phyloP scores from a whole-genome alignment of 495 filamentous ascomycete genomes.

The Penicillium maclennaniae region DNA sequence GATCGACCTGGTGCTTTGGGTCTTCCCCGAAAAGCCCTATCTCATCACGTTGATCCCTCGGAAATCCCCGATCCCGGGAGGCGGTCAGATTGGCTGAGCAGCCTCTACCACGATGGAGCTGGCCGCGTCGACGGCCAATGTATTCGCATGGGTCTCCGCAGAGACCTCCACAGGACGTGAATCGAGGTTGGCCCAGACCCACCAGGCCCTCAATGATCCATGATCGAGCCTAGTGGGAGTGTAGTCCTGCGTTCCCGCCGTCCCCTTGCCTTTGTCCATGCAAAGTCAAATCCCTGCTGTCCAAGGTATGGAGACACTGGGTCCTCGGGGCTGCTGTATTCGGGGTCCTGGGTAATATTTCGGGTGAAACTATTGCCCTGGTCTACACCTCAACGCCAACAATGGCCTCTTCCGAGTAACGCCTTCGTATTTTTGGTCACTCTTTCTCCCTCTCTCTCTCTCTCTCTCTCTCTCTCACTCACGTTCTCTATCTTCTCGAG shows the following conservation, averaged over 20 bases:
- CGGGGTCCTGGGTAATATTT: slow-evolving; percentile 2
- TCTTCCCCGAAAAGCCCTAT: slow-evolving; percentile 2
- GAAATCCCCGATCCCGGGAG: too few relatives aligned
- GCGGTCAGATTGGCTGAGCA: neutral
- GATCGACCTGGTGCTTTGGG: slow-evolving; percentile 21
- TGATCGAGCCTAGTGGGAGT: slow-evolving; percentile 41
- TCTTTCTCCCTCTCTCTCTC: too few relatives aligned
- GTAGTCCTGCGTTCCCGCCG: slow-evolving; percentile 10
- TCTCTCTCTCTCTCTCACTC: too few relatives aligned
- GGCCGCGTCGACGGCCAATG: neutral
- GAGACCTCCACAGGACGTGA: neutral
- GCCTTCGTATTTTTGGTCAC: neutral
- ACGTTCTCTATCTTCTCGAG: neutral
- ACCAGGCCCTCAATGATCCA: slow-evolving; percentile 6
- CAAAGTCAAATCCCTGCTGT: slow-evolving; percentile 1
- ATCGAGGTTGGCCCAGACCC: neutral
- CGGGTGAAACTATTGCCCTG: neutral
- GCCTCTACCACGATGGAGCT: neutral
- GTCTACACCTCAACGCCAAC: neutral
- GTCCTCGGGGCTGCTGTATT: too few relatives aligned
- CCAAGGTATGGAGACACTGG: neutral
- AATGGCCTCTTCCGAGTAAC: neutral
- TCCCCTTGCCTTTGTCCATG: slow-evolving; percentile 4
- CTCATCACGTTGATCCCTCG: neutral
- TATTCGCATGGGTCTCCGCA: neutral